phyloP scores from a whole-genome alignment of 768 basidiomycete genomes.

The Tephrocybe sp. region DNA sequence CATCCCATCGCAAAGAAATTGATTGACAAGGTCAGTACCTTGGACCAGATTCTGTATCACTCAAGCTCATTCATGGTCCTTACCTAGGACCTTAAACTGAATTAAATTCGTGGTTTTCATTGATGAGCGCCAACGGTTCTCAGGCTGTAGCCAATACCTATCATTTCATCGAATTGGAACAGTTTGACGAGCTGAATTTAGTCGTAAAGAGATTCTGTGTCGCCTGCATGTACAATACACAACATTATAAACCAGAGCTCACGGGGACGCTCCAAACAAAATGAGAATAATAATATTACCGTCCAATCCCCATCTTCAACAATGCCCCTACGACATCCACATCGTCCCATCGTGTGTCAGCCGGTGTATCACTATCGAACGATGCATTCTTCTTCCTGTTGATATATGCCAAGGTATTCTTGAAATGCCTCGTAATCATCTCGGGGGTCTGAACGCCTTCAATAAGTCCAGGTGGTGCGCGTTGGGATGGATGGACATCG shows the following conservation, averaged over 20 bases:
- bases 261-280: neutral
- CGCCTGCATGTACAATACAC: conserved; percentile 10
- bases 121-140: too few relatives aligned
- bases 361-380: conserved; percentile 34
- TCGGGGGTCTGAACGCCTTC: conserved; percentile 93
- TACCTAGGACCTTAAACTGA: too few relatives aligned
- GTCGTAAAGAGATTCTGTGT: too few relatives aligned
- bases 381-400: conserved; percentile 64
- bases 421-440: conserved; percentile 92
- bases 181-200: too few relatives aligned
- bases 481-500: conserved; percentile 85
- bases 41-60: too few relatives aligned
- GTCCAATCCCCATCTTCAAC: conserved; percentile 82
- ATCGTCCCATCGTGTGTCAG: conserved; percentile 70
- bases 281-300: conserved; percentile 30
- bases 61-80: too few relatives aligned
- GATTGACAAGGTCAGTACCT: conserved; percentile 61
- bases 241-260: conserved; percentile 6
- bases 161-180: too few relatives aligned
- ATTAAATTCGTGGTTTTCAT: too few relatives aligned
- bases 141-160: too few relatives aligned
- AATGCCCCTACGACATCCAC: conserved; percentile 87
- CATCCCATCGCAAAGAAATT: conserved; percentile 74
- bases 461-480: conserved; percentile 84
- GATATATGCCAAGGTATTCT: conserved; percentile 84